phyloP scores from a whole-genome alignment of 2,329 filamentous ascomycete genomes.

The Diplodia corticola region DNA sequence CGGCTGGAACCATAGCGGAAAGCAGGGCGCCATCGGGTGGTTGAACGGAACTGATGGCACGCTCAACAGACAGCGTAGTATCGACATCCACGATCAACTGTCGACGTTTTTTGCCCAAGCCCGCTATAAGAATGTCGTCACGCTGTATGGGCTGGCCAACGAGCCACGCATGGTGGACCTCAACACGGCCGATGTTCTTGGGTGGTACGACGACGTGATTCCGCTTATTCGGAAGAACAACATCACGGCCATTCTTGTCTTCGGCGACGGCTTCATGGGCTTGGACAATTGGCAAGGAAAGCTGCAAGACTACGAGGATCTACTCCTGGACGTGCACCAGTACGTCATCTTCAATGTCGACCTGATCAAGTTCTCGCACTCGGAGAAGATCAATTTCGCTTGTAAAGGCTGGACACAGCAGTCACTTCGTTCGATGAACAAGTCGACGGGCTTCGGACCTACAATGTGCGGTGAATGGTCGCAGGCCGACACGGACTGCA shows the following conservation, averaged over 20 bases:
- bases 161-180: slow-evolving; percentile 82
- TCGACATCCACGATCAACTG: slow-evolving; percentile 84
- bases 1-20: slow-evolving; percentile 95
- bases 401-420: slow-evolving; percentile 86
- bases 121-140: slow-evolving; percentile 87
- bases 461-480: slow-evolving; percentile 97
- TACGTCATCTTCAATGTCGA: slow-evolving; percentile 97
- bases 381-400: slow-evolving; percentile 81
- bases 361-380: slow-evolving; percentile 79
- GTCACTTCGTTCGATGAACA: slow-evolving; percentile 70
- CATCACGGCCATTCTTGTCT: slow-evolving; percentile 70
- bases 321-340: slow-evolving; percentile 95
- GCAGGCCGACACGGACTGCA: slow-evolving; percentile 95
- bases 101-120: slow-evolving; percentile 91
- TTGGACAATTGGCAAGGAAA: slow-evolving; percentile 87
- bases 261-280: slow-evolving; percentile 94
- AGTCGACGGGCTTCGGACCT: slow-evolving; percentile 78
- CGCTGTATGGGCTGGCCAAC: slow-evolving; percentile 92
- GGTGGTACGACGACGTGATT: slow-evolving; percentile 78
- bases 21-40: slow-evolving; percentile 79
- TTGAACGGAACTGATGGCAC: slow-evolving; percentile 84
- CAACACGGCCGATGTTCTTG: slow-evolving; percentile 63
- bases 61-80: slow-evolving; percentile 74
- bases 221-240: slow-evolving; percentile 74
- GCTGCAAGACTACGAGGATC: slow-evolving; percentile 67